Evolutionary conservation across 1,139 yeast genomes (phyloP).

Genomic region (Arxiozyma slooffiae): DNA sequence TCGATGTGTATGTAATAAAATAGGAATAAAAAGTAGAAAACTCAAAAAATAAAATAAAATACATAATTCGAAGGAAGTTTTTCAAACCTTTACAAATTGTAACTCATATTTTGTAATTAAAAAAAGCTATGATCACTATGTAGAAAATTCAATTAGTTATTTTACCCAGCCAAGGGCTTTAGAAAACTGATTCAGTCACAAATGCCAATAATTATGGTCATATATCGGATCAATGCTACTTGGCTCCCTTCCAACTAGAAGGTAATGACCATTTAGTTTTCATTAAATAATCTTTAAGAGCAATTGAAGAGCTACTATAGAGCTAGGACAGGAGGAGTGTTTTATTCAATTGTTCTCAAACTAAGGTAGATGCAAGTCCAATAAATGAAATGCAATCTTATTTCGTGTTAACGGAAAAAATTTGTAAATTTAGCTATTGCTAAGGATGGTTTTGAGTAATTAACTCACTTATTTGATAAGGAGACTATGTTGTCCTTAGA

Average conservation of each 20-base stretch:
- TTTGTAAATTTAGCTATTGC: slow-evolving; percentile 13
- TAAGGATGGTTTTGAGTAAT: neutral
- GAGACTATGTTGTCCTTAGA: slow-evolving; percentile 8
- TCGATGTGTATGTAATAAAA: neutral
- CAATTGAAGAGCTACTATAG: slow-evolving; percentile 29
- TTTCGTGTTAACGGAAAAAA: slow-evolving; percentile 23
- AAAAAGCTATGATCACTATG: neutral
- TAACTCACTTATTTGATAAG: slow-evolving; percentile 8
- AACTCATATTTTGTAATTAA: neutral
- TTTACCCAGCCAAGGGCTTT: slow-evolving; percentile 62
- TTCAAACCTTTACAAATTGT: neutral
- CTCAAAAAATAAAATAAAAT: neutral
- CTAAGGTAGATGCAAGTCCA: slow-evolving; percentile 44
- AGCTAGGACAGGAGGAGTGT: slow-evolving; percentile 31
- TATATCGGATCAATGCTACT: slow-evolving; percentile 45
- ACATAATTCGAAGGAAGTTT: too few species aligned
- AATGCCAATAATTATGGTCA: slow-evolving; percentile 35
- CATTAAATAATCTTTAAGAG: slow-evolving; percentile 47
- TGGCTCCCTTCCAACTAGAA: slow-evolving; percentile 58
- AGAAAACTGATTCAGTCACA: slow-evolving; percentile 34
- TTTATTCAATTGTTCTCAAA: slow-evolving; percentile 66
- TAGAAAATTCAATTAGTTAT: slow-evolving; percentile 36
- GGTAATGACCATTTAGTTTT: slow-evolving; percentile 62
- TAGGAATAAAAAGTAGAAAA: neutral
- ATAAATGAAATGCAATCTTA: slow-evolving; percentile 57